phyloP scores from a whole-genome alignment of 805 yeast genomes.

The Ascoidea asiatica region DNA sequence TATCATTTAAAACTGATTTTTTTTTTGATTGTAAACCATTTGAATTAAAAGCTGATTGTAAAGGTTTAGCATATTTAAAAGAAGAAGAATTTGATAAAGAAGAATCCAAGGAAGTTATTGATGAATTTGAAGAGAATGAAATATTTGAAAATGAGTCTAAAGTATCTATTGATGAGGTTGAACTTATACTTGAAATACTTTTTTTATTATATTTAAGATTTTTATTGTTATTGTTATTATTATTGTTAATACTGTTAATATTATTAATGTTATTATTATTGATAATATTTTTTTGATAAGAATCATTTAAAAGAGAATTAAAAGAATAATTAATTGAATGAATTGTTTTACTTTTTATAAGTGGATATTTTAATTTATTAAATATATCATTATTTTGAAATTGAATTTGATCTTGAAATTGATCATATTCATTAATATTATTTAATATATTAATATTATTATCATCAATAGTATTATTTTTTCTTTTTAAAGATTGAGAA shows the following conservation, averaged over 20 bases:
- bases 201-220: too few species aligned
- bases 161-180: too few species aligned
- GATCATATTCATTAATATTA: too few species aligned
- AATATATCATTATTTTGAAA: too few species aligned
- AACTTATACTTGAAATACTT: too few species aligned
- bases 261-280: not conserved
- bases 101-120: not conserved
- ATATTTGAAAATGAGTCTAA: too few species aligned
- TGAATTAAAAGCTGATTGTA: conserved; percentile 70
- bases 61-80: conserved; percentile 65
- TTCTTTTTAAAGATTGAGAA: not conserved
- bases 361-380: not conserved
- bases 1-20: conserved; percentile 22
- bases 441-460: too few species aligned
- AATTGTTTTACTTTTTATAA: not conserved
- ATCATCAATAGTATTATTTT: not conserved
- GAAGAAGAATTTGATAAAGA: too few species aligned
- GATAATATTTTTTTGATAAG: too few species aligned
- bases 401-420: too few species aligned
- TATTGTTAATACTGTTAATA: not conserved
- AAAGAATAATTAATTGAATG: not conserved
- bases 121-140: not conserved
- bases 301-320: too few species aligned
- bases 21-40: conserved; percentile 57
- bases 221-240: not conserved